Conservation (phyloP, 495 filamentous ascomycete species). For the Hypomontagnella submonticulosa region DNA sequence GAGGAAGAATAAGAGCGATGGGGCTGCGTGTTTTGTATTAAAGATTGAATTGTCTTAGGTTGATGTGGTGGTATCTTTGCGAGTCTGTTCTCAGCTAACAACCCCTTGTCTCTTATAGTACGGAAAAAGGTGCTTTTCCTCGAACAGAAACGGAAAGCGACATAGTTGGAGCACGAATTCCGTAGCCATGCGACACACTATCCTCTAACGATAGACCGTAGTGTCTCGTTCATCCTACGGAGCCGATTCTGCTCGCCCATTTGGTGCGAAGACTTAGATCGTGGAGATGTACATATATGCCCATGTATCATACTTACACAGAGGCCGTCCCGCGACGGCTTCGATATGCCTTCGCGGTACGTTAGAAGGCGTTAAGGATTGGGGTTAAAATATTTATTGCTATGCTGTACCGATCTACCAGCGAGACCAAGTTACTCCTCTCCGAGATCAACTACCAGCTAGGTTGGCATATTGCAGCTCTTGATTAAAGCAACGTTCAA, state of each 20-base stretch:
- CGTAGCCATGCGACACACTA: constrained; percentile 21
- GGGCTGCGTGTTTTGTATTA: too few species aligned
- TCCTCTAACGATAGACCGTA: constrained; percentile 10
- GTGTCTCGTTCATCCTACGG: background rate
- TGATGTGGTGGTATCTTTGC: too few species aligned
- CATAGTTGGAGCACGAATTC: constrained; percentile 30
- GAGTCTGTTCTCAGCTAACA: constrained; percentile 11
- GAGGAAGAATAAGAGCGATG: background rate
- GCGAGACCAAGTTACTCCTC: constrained; percentile 1
- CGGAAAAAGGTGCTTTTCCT: constrained; percentile 91
- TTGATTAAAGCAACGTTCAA: too few species aligned
- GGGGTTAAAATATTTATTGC: constrained; percentile 24
- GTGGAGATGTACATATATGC: constrained; percentile 22
- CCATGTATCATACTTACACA: constrained; percentile 36
- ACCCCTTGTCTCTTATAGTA: constrained; percentile 56
- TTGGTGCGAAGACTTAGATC: background rate
- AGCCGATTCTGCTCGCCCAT: background rate
- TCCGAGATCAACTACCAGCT: background rate
- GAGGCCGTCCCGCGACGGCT: background rate
- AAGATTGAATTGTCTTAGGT: too few species aligned
- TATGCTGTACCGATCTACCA: constrained; percentile 14
- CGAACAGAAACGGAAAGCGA: constrained; percentile 77
- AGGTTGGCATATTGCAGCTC: too few species aligned
- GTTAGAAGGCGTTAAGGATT: constrained; percentile 11
- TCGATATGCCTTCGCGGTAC: constrained; percentile 5